Evolutionary conservation across 306 rosid species (phyloP).

Genomic region (Corylus americana): DNA sequence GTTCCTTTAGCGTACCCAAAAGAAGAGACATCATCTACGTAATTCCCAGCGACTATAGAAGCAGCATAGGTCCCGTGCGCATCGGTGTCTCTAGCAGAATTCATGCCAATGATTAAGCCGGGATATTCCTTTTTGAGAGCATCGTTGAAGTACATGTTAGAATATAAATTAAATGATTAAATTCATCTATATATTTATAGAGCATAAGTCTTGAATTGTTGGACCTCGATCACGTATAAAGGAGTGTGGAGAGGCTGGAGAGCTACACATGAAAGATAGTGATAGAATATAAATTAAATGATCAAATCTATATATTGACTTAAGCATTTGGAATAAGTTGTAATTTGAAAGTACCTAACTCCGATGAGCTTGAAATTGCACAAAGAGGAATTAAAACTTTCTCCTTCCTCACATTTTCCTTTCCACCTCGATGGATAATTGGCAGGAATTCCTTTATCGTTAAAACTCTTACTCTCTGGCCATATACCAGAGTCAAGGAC

Average conservation of each 20-base stretch:
- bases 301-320: too few species aligned
- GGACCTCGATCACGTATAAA: too few species aligned
- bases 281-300: too few species aligned
- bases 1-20: slow-evolving; percentile 42
- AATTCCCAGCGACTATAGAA: slow-evolving; percentile 43
- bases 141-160: slow-evolving; percentile 30
- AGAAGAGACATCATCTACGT: slow-evolving; percentile 27
- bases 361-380: slow-evolving; percentile 46
- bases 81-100: slow-evolving; percentile 38
- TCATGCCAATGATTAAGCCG: slow-evolving; percentile 21
- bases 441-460: slow-evolving; percentile 28
- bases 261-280: too few species aligned
- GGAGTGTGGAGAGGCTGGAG: too few species aligned
- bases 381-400: slow-evolving; percentile 33
- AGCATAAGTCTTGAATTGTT: too few species aligned
- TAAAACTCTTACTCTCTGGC: slow-evolving; percentile 49
- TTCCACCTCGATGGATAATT: slow-evolving; percentile 39
- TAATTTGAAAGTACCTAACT: slow-evolving; percentile 38
- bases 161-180: too few species aligned
- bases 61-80: slow-evolving; percentile 42
- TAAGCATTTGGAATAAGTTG: too few species aligned
- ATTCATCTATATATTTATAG: too few species aligned
- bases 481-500: slow-evolving; percentile 39
- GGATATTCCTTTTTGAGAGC: slow-evolving; percentile 34
- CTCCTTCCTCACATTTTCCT: slow-evolving; percentile 43